Conservation (phyloP, 257 asterid genomes). For the Solanum sejunctum region DNA sequence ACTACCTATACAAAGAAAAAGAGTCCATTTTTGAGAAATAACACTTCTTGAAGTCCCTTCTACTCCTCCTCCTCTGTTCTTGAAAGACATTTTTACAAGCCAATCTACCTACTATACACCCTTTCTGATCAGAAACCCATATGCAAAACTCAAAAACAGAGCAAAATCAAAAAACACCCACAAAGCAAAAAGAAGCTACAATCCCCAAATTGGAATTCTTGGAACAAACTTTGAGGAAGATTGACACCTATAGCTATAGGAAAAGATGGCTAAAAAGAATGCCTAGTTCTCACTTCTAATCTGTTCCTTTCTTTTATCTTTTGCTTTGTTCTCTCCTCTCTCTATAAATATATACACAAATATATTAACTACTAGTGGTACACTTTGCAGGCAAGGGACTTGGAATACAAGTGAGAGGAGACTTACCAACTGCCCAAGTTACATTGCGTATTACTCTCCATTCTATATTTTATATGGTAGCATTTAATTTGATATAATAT, state of each 20-base stretch:
- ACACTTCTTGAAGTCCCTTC: slow-evolving; percentile 49
- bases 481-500: too few relatives aligned
- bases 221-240: slow-evolving; percentile 6
- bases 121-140: slow-evolving; percentile 28
- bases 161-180: neutral
- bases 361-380: slow-evolving; percentile 10
- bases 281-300: slow-evolving; percentile 19
- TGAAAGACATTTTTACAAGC: slow-evolving; percentile 23
- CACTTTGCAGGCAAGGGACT: slow-evolving; percentile 95
- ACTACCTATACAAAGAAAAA: slow-evolving; percentile 66
- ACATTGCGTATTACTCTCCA: neutral
- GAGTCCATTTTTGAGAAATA: slow-evolving; percentile 51
- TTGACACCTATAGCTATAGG: neutral
- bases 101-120: neutral
- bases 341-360: neutral
- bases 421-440: slow-evolving; percentile 30
- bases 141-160: neutral
- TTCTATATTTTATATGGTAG: accelerated
- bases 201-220: slow-evolving; percentile 2
- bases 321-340: slow-evolving; percentile 17
- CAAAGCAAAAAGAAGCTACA: slow-evolving; percentile 3
- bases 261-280: slow-evolving; percentile 4
- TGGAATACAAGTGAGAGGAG: slow-evolving; percentile 62
- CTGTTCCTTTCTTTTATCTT: slow-evolving; percentile 33
- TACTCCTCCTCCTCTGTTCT: slow-evolving; percentile 40